Conservation (phyloP, 805 yeast genomes). For the Groenewaldozyma salmanticensis region DNA sequence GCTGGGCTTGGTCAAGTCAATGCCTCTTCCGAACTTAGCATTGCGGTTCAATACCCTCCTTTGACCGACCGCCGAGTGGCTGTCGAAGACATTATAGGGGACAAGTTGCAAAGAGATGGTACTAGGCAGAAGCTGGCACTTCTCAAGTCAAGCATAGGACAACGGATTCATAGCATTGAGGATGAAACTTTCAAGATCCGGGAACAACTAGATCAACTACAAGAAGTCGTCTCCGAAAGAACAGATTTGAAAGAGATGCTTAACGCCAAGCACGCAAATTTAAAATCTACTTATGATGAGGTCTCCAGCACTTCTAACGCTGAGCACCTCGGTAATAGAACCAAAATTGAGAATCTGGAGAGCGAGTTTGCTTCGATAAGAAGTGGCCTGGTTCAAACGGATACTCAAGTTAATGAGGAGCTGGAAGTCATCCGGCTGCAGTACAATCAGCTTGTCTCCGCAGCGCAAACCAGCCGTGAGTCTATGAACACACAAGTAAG, state of each 20-base stretch:
- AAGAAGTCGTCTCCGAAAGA: constrained; percentile 47
- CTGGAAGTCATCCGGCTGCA: constrained; percentile 45
- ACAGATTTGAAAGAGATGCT: constrained; percentile 47
- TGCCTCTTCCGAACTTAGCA: constrained; percentile 40
- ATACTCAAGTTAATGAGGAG: constrained; percentile 38
- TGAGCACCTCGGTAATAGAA: constrained; percentile 43
- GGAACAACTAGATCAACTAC: constrained; percentile 46
- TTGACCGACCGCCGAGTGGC: not conserved
- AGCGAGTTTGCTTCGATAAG: constrained; percentile 45
- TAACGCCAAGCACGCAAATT: constrained; percentile 45
- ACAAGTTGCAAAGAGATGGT: constrained; percentile 30
- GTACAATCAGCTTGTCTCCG: constrained; percentile 39
- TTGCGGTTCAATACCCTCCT: constrained; percentile 9
- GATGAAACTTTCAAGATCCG: constrained; percentile 51
- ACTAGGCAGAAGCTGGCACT: constrained; percentile 31
- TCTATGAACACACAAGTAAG: constrained; percentile 45
- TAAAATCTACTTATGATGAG: constrained; percentile 46
- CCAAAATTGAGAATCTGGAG: constrained; percentile 59
- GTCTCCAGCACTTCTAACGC: constrained; percentile 44
- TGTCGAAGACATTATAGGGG: constrained; percentile 24
- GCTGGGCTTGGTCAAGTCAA: constrained; percentile 25
- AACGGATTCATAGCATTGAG: constrained; percentile 39
- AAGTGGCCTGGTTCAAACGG: constrained; percentile 39
- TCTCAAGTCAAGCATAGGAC: constrained; percentile 38
- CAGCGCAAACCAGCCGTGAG: constrained; percentile 37